Percentiles rank a stretch among this genome's conserved stretches.
Evolutionary conservation across 495 filamentous ascomycete species (phyloP).

Genomic region (Hyaloscypha hepaticicola): DNA sequence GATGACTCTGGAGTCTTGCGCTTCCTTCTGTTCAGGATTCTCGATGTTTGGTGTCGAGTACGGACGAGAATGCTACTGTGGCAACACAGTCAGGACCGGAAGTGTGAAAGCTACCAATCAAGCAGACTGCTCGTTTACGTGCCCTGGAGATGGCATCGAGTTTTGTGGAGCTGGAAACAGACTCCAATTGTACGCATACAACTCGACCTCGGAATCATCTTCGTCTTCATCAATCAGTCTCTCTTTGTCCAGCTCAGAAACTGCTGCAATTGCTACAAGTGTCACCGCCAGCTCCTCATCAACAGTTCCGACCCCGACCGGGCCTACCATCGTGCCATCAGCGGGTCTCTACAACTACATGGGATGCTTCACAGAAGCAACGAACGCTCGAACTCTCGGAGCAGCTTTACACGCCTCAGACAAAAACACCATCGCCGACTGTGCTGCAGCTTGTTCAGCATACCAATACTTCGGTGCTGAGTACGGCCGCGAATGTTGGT

Average conservation of each 20-base stretch:
- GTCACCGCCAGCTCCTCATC: conserved; percentile 1
- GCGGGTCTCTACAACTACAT: conserved; percentile 43
- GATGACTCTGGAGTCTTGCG: conserved; percentile 50
- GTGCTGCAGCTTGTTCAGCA: conserved; percentile 45
- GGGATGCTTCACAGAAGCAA: conserved; percentile 49
- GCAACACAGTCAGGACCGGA: conserved; percentile 40
- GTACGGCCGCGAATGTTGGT: conserved; percentile 44
- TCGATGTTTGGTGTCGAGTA: conserved; percentile 31
- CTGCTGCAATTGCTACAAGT: conserved; percentile 14
- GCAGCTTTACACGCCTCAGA: conserved; percentile 39
- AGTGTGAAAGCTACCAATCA: conserved; percentile 34
- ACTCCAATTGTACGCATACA: conserved; percentile 12
- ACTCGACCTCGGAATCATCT: neutral
- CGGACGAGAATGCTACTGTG: conserved; percentile 46
- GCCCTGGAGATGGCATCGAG: conserved; percentile 39
- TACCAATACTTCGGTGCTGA: conserved; percentile 48
- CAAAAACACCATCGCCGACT: conserved; percentile 47
- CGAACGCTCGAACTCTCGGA: conserved; percentile 31
- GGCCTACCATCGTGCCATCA: conserved; percentile 32
- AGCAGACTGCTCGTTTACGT: conserved; percentile 42
- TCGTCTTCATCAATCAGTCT: conserved; percentile 6
- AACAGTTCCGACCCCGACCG: conserved; percentile 16
- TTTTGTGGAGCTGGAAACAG: conserved; percentile 48
- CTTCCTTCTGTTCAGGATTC: conserved; percentile 29
- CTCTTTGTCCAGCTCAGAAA: neutral